These are phyloP conservation scores for Cicer bijugum DNA, from an alignment of 306 rosid species.

Conservation along the genomic window DNA sequence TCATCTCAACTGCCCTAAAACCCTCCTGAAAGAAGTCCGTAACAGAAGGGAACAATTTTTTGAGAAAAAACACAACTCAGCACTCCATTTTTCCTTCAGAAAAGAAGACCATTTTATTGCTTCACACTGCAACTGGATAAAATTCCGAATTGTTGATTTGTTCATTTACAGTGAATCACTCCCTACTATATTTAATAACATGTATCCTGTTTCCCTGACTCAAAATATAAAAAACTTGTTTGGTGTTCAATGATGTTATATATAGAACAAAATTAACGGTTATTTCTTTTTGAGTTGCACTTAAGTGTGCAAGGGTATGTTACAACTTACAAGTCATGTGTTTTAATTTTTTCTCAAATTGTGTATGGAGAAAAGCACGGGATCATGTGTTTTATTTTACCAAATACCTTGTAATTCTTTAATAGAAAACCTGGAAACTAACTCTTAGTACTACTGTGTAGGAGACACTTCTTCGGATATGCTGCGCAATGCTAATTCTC, in stretches of 20 bases:
- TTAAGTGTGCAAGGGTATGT: conserved; percentile 8
- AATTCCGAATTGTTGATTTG: conserved; percentile 4
- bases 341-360: conserved; percentile 31
- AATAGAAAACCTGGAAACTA: conserved; percentile 39
- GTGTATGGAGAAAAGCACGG: conserved; percentile 20
- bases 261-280: conserved; percentile 4
- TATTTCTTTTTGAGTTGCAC: background rate
- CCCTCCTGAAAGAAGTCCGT: background rate
- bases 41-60: background rate
- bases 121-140: background rate
- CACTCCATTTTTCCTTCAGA: background rate
- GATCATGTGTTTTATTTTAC: conserved; percentile 26
- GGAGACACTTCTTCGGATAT: conserved; percentile 93
- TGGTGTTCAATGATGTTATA: conserved; percentile 4
- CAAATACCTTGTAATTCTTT: conserved; percentile 13
- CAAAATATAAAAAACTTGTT: conserved; percentile 5
- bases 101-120: background rate
- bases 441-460: conserved; percentile 47
- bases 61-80: background rate
- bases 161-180: background rate
- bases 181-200: background rate
- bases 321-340: conserved; percentile 28
- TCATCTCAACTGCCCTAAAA: background rate
- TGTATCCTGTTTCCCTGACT: background rate
- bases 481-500: conserved; percentile 93